phyloP scores from a whole-genome alignment of 164 flowering plant species.

The Tetrastigma voinierianum region DNA sequence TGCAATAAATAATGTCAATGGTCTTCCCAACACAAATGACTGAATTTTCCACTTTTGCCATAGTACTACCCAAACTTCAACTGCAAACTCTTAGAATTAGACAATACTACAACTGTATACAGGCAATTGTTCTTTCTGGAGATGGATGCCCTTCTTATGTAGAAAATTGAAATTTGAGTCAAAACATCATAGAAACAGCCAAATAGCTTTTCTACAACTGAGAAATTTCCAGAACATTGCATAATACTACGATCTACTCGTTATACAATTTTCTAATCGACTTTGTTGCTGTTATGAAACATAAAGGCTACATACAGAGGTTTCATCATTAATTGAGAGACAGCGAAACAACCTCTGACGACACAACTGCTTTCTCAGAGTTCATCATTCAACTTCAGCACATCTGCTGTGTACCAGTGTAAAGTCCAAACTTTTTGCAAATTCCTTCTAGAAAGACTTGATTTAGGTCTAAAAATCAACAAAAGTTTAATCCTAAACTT shows the following conservation, averaged over 20 bases:
- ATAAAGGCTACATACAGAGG: too few species aligned
- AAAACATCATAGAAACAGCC: not conserved
- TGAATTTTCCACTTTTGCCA: too few species aligned
- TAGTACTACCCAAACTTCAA: not conserved
- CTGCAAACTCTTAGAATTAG: not conserved
- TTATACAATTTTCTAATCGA: too few species aligned
- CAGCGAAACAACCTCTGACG: constrained; percentile 57
- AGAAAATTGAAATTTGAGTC: not conserved
- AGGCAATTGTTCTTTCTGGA: not conserved
- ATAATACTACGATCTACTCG: too few species aligned
- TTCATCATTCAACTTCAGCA: constrained; percentile 66
- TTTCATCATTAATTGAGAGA: too few species aligned
- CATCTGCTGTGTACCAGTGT: too few species aligned
- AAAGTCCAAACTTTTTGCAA: too few species aligned
- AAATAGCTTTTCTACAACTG: not conserved
- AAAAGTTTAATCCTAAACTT: too few species aligned
- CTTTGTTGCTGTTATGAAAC: too few species aligned
- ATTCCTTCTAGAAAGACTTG: too few species aligned
- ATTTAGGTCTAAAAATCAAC: too few species aligned
- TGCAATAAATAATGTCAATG: not conserved
- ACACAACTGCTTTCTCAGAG: constrained; percentile 84
- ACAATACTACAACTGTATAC: not conserved
- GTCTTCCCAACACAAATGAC: too few species aligned
- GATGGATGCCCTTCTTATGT: not conserved
- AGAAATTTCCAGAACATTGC: not conserved